Evolutionary conservation across 2,329 filamentous ascomycete genomes (phyloP), one percentile per base, ranked within the genome.

Genomic region (Cercospora berteroae): DNA sequence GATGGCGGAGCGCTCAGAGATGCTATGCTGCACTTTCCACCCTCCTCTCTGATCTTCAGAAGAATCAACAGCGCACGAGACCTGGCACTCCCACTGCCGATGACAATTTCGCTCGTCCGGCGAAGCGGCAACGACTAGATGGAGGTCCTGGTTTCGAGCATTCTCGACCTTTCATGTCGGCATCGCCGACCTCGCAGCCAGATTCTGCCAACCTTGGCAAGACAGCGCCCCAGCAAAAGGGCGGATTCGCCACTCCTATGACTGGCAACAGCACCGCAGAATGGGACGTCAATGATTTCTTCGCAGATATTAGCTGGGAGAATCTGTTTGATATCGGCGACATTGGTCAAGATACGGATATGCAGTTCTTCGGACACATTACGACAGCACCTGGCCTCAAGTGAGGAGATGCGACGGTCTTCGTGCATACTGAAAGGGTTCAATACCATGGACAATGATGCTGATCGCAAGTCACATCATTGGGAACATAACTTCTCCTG

Each of bases 251-350:
- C 6, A 64, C 58, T 50, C 66, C 66, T 3, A 67, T 67, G 66
- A 59, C 66, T 27, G 57, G 42, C 10, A 61, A 42, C 18, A 23
- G 52, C 36, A 39, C 33, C 13, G 42, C 61, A 0, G 67, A 68
- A 52, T 69, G 71, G 69, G 66, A 71, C 31, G 66, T 69, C 48
- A 70, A 71, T 48, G 71, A 72, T 60, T 69, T 72, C 63, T 72
- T 72, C 20, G 66, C 65, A 29, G 67, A 72, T 58, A 39, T 71
- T 5, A 69, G 66, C 13, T 72, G 71, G 71, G 70, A 72, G 52
- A 72, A 70, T 27, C 61, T 72, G 3, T 71, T 72, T 39, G 69
- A 72, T n/a, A 69, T 72, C 59, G 63, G 66, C 4, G 64, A 69
- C 18, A 66, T 67, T 33, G 61, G 60, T 10, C 69, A 71, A 33